Conservation (phyloP, 2,329 filamentous ascomycete genomes). For the Colletotrichum sp. region DNA sequence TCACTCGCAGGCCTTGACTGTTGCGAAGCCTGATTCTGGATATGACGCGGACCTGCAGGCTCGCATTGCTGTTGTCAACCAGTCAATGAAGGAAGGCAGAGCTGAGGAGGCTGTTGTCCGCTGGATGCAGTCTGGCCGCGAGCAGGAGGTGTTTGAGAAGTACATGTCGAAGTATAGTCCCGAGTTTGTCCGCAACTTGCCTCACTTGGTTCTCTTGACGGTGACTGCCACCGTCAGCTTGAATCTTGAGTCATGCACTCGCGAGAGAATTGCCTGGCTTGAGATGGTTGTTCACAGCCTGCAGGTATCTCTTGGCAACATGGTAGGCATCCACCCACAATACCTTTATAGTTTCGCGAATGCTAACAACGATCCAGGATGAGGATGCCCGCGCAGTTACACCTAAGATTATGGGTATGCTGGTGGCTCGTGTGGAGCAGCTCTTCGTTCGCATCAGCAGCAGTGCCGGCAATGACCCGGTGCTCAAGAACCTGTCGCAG, state of each 20-base stretch:
- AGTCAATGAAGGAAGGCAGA: conserved; percentile 64
- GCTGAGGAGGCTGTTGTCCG: conserved; percentile 69
- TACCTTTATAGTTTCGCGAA: neutral
- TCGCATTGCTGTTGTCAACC: conserved; percentile 64
- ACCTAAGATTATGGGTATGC: conserved; percentile 61
- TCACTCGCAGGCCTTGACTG: conserved; percentile 22
- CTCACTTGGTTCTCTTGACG: conserved; percentile 67
- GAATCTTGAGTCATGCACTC: conserved; percentile 59
- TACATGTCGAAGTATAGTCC: conserved; percentile 58
- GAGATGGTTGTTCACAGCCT: conserved; percentile 64
- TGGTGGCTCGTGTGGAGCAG: conserved; percentile 57
- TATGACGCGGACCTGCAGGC: conserved; percentile 57
- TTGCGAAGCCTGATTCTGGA: conserved; percentile 13
- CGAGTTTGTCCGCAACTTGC: conserved; percentile 59
- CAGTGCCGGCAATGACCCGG: conserved; percentile 50
- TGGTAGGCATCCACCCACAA: conserved; percentile 46
- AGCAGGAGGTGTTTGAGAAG: conserved; percentile 67
- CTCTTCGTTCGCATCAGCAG: conserved; percentile 57
- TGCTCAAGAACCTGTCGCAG: conserved; percentile 51
- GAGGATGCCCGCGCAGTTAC: conserved; percentile 60
- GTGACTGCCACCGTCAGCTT: conserved; percentile 69
- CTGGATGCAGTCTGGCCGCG: conserved; percentile 69
- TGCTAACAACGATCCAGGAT: conserved; percentile 46
- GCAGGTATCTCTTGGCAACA: conserved; percentile 48
- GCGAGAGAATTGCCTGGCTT: conserved; percentile 64